Base-by-base conservation (phyloP, 495 filamentous ascomycete genomes). In the Daldinia vernicosa region DNA sequence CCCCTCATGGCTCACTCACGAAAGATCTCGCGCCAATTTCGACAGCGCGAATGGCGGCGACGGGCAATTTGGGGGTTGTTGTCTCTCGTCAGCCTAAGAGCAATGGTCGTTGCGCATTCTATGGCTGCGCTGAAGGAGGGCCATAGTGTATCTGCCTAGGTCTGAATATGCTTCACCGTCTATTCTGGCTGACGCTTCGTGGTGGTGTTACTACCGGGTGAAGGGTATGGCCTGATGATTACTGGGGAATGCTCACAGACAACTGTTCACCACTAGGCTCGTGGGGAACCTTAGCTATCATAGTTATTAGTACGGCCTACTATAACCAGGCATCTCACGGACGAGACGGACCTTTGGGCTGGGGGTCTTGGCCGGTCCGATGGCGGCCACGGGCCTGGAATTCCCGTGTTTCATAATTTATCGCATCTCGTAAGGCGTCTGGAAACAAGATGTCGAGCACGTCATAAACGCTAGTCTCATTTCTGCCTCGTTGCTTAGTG, bases 101-200 rank as follows among this genome's bases (percentile, higher is more conserved):
- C 14, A 53, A 15, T 30, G 50, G 50, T 3, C 9, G 30, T 30
- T 53, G 26, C 50, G 26, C 50, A 24, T 11, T 53, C 2, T 14
- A 11, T 1, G 26, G n/a, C 27, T 53, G 26, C 90, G 52, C 79
- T 85, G 22, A 68, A 78, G 30, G 89, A 90, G 75, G 63, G 89
- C 19, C 77, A 79, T 7, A n/a, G n/a, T n/a, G n/a, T n/a, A 81
- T 83, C 17, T 91, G 88, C 78, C 77, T 87, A 14, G 58, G 78
- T 74, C 27, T 81, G 80, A 74, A 33, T 33, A 40, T 47, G 66
- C 51, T 71, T 71, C 54, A 71, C 63, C 63, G 43, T 50, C 30
- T 57, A 15, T 57, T 43, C 17, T 28, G 2, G 43, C 35, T 54
- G 60, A 63, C 50, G 24, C 19, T 30, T 4, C 24, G 9, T 35